Conservation (phyloP, 2,329 filamentous ascomycete species). For the Lachnellula cervina region DNA sequence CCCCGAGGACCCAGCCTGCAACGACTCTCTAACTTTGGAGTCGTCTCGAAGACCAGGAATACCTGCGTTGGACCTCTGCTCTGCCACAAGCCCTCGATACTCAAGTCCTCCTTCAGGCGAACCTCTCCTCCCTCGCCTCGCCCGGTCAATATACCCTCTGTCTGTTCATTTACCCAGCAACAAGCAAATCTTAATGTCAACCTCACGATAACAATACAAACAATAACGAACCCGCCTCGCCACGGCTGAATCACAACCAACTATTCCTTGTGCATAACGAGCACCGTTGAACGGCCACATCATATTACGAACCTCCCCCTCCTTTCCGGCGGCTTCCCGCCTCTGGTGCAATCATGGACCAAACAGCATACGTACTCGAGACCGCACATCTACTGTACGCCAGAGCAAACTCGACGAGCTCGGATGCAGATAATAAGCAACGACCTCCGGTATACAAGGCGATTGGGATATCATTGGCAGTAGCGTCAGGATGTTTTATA, state of each 20-base stretch:
- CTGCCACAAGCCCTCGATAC: not conserved
- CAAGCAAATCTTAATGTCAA: slow-evolving; percentile 4
- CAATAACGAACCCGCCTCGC: not conserved
- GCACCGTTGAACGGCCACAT: slow-evolving; percentile 12
- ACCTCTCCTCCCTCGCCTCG: slow-evolving; percentile 11
- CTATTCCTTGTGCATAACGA: not conserved
- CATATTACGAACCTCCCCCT: slow-evolving; percentile 1
- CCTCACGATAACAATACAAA: slow-evolving; percentile 7
- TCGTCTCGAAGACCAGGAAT: not conserved
- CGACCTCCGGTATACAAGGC: slow-evolving; percentile 61
- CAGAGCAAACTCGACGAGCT: slow-evolving; percentile 37
- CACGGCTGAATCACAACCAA: not conserved
- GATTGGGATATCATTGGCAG: slow-evolving; percentile 78
- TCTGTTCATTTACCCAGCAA: slow-evolving; percentile 5
- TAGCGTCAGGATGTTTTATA: slow-evolving; percentile 87
- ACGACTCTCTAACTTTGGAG: slow-evolving; percentile 4
- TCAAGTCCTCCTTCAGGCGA: slow-evolving; percentile 13
- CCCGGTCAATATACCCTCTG: slow-evolving; percentile 1
- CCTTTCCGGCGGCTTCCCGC: slow-evolving; percentile 12
- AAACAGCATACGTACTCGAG: slow-evolving; percentile 34
- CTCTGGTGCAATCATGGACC: slow-evolving; percentile 33
- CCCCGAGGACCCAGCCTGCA: slow-evolving; percentile 5
- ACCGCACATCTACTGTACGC: slow-evolving; percentile 40
- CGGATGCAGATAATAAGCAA: slow-evolving; percentile 13
- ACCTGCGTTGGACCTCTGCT: slow-evolving; percentile 1